A percentile compares a stretch with the other conserved stretches of the same genome.
These are phyloP conservation scores for Candida mesenterica DNA, from an alignment of 1,139 yeast genomes.

Conservation along the genomic window DNA sequence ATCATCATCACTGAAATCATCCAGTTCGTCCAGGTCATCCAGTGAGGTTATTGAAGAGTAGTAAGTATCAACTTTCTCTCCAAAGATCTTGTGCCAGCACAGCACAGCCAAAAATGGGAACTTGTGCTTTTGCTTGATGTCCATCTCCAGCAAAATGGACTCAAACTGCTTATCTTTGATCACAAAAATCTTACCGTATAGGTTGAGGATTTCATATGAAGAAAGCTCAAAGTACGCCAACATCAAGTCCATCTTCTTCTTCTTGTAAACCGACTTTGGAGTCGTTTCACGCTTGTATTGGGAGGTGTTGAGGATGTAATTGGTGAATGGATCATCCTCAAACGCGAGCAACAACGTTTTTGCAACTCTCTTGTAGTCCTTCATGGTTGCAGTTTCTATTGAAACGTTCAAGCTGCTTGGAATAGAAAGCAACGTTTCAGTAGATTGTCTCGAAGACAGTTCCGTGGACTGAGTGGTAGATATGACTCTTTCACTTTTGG, in stretches of 20 bases:
- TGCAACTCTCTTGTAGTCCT: constrained; percentile 40
- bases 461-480: too few relatives aligned
- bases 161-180: constrained; percentile 32
- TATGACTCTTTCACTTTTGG: too few relatives aligned
- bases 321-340: constrained; percentile 42
- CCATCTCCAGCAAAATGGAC: constrained; percentile 28
- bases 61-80: constrained; percentile 22
- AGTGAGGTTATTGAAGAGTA: constrained; percentile 14
- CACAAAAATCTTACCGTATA: constrained; percentile 33
- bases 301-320: constrained; percentile 36
- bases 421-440: constrained; percentile 13
- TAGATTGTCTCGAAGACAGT: constrained; percentile 1
- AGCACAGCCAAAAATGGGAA: constrained; percentile 38
- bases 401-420: constrained; percentile 26
- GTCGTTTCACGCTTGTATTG: constrained; percentile 21
- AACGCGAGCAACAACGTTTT: constrained; percentile 39
- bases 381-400: constrained; percentile 29
- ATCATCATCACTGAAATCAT: constrained; percentile 16
- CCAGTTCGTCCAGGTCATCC: constrained; percentile 14
- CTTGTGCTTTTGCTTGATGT: constrained; percentile 16
- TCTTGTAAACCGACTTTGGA: constrained; percentile 17
- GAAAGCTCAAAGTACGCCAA: constrained; percentile 37
- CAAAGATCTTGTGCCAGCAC: constrained; percentile 37
- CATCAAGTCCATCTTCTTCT: constrained; percentile 35
- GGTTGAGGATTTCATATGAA: constrained; percentile 34